Conservation (phyloP, 352 stramenopile genomes). For the Labyrinthula sp. region DNA sequence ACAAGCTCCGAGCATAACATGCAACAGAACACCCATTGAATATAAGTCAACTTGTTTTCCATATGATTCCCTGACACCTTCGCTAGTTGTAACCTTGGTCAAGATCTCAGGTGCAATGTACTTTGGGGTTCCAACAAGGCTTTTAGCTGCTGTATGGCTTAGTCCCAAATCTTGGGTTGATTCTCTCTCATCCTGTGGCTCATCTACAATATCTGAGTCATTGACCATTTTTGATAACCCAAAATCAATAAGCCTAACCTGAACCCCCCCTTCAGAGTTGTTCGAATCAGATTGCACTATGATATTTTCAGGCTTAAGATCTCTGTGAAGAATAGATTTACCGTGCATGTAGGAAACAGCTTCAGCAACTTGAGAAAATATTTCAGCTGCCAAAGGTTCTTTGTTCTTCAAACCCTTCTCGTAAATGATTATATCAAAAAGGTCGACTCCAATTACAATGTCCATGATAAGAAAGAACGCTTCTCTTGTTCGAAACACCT, state of each 20-base stretch:
- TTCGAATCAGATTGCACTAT: constrained; percentile 29
- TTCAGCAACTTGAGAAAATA: constrained; percentile 32
- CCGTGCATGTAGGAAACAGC: constrained; percentile 43
- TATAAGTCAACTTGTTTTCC: constrained; percentile 39
- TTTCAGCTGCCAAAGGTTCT: constrained; percentile 24
- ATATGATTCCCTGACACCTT: constrained; percentile 33
- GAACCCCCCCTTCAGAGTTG: constrained; percentile 10
- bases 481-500: constrained; percentile 32
- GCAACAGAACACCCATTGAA: constrained; percentile 38
- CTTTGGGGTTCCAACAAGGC: constrained; percentile 39
- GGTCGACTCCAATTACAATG: constrained; percentile 37
- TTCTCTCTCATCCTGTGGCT: too few relatives aligned
- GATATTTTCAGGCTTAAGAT: constrained; percentile 34
- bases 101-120: constrained; percentile 40
- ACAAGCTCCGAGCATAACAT: constrained; percentile 39
- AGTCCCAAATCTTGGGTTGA: too few relatives aligned
- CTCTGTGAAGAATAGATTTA: constrained; percentile 39
- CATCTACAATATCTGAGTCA: too few relatives aligned
- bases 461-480: constrained; percentile 39
- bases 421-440: constrained; percentile 39
- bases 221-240: constrained; percentile 38
- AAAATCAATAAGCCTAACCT: constrained; percentile 40
- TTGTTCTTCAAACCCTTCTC: constrained; percentile 16
- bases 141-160: constrained; percentile 37
- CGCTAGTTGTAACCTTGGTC: constrained; percentile 31